These are phyloP conservation scores for Pleodorina starrii DNA, from an alignment of 139 green algal species.

Conservation along the genomic window DNA sequence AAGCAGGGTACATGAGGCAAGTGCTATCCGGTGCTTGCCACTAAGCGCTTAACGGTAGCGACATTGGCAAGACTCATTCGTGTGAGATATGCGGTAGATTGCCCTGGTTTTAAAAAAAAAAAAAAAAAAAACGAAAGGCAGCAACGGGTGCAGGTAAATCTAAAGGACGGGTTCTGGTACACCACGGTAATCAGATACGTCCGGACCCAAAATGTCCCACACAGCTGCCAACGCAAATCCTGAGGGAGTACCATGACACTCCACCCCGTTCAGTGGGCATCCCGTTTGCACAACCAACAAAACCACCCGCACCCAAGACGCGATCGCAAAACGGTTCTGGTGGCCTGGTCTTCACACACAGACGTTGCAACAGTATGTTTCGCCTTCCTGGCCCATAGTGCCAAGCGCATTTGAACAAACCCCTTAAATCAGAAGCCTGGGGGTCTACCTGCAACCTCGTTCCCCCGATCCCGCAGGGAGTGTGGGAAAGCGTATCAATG, in stretches of 20 bases:
- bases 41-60: constrained; percentile 49
- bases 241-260: too few relatives aligned
- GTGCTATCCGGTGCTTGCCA: neutral
- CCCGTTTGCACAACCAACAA: neutral
- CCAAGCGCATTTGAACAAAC: constrained; percentile 50
- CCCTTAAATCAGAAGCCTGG: constrained; percentile 4
- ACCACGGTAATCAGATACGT: neutral
- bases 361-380: neutral
- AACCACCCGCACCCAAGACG: neutral
- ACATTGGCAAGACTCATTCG: constrained; percentile 42
- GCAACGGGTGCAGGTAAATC: constrained; percentile 63
- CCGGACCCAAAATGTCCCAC: neutral
- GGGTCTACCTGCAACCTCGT: constrained; percentile 50
- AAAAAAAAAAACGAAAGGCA: constrained; percentile 50
- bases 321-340: too few relatives aligned
- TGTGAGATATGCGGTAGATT: constrained; percentile 14
- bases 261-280: neutral
- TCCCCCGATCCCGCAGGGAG: too few relatives aligned
- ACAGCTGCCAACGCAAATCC: neutral
- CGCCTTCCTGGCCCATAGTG: constrained; percentile 32
- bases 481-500: too few relatives aligned
- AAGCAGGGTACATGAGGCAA: too few relatives aligned
- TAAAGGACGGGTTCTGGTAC: neutral
- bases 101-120: too few relatives aligned
- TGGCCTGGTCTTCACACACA: neutral